Base-by-base conservation (phyloP, 192 early-diverging fungal genomes). In the Coemansia sp. region DNA sequence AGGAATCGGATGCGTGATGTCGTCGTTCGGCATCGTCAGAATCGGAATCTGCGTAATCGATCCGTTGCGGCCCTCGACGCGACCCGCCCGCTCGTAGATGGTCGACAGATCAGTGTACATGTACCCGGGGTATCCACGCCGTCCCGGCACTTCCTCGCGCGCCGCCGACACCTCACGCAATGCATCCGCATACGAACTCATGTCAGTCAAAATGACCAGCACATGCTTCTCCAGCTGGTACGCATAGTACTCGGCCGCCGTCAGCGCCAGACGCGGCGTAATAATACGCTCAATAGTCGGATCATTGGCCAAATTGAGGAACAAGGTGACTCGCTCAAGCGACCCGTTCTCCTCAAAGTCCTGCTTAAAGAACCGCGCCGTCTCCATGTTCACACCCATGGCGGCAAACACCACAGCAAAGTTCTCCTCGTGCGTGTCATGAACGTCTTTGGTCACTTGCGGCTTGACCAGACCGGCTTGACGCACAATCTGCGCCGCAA, bases 71-170 rank as follows among this genome's bases (percentile, higher is more conserved):
- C 97, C 97, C 56, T 90, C 90, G 14, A 99, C 97, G 67, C 97
- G 93, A 49, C 97, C 97, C 14, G 95, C 97, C 73, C 97, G 90
- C 83, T 99, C 97, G 72, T 99, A 99, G 70, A 99, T 99, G 60
- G 95, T 99, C 22, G 97, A 95, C 84, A 99, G 88, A 89, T 99
- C 97, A 8, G 97, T 99, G 85, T 99, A 99, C 97, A 99, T 99
- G 76, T 99, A 99, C 84, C 97, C 97, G 15, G 97, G 97, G 84
- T 99, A 99, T 68, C 97, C 97, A 77, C 95, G 93, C 76, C 97
- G 93, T 75, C 97, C 97, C 6, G 97, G 97, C 2, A 99, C 97
- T 85, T 99, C 97, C 85, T 99, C 97, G 82, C 97, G 92, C 14
- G 95, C 95, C 65, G 97, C 95, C 63, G 97, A 99, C 45, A 98